Conservation (phyloP, 1,284 basidiomycete species). For the Anthracocystis setariae region DNA sequence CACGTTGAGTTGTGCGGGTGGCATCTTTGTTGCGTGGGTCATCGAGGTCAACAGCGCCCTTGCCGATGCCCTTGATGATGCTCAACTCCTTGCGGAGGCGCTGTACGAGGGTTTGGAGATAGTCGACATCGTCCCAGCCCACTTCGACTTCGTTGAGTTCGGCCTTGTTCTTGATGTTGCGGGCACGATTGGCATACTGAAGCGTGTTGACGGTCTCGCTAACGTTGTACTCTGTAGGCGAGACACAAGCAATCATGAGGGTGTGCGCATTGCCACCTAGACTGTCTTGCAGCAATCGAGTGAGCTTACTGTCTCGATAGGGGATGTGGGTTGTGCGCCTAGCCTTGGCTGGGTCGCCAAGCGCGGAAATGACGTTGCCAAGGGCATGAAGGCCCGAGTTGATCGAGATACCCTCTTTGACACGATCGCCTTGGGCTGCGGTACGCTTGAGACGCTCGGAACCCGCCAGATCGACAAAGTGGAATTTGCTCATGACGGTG, state of each 20-base stretch:
- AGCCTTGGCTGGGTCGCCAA: conserved; percentile 85
- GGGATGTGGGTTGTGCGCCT: conserved; percentile 78
- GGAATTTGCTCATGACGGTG: conserved; percentile 93
- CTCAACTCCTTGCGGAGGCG: conserved; percentile 85
- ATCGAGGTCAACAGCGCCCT: conserved; percentile 38
- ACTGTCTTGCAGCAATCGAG: conserved; percentile 90
- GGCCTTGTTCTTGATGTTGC: conserved; percentile 96
- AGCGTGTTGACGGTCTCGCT: conserved; percentile 95
- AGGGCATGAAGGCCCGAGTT: conserved; percentile 95
- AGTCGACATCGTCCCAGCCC: conserved; percentile 98
- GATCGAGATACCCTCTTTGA: conserved; percentile 86
- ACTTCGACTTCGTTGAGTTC: conserved; percentile 93
- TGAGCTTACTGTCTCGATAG: conserved; percentile 97
- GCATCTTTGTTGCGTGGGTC: conserved; percentile 35
- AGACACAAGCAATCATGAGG: conserved; percentile 98
- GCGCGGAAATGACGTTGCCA: conserved; percentile 96
- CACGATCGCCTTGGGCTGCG: conserved; percentile 82
- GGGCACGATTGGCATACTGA: conserved; percentile 96
- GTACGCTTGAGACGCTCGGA: conserved; percentile 78
- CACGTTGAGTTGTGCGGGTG: conserved; percentile 70
- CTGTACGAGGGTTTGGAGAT: conserved; percentile 76
- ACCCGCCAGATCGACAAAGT: conserved; percentile 97
- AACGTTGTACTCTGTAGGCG: conserved; percentile 93
- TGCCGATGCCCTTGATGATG: conserved; percentile 75
- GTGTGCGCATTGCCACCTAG: conserved; percentile 98